Base-by-base conservation (phyloP, 2,329 filamentous ascomycete species). In the Penicillium sp. region DNA sequence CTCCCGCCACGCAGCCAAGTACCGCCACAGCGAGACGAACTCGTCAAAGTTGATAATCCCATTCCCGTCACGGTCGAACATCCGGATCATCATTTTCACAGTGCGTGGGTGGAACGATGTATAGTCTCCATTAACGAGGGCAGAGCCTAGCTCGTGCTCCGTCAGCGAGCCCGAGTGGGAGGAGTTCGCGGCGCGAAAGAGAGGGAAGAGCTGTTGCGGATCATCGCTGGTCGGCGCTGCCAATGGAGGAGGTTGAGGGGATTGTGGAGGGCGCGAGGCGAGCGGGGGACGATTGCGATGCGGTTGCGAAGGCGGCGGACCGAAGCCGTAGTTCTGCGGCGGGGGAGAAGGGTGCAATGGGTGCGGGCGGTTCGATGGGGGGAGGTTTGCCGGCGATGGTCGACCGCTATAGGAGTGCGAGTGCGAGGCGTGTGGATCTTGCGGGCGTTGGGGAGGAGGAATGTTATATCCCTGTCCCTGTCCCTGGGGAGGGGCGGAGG, bases 11-110 rank as follows among this genome's bases (percentile, higher is more conserved):
- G 91, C 91, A 29, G 91, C 90, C 32, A 99, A 82, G 75, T 97
- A 99, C 15, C 89, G 90, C 94, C 94, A 99, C 18, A 99, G 80
- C 15, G 91, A 93, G 69, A 92, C 95, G 73, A 99, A 99, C 74
- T 97, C 94, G 59, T 94, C 87, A 72, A 96, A 97, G 55, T 89
- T 91, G 70, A 99, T 95, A 12, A 88, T 89, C 45, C 92, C 91
- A 56, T 84, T 89, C 63, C 90, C 88, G 75, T 97, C 90, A 52
- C 88, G 90, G 76, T 97, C 93, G 75, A 99, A 99, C 94, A 99
- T 97, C 68, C 92, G 89, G 62, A 99, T 97, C 92, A 99, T 97
- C 90, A 97, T 96, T 67, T 88, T 88, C 59, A 97, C 92, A 1
- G 94, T 99, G 64, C 96, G 89, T 4, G 86, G 82, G 73, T 99